Evolutionary conservation across 495 filamentous ascomycete genomes (phyloP), one percentile per base, ranked within the genome.

Genomic region (Diplogelasinospora grovesii): DNA sequence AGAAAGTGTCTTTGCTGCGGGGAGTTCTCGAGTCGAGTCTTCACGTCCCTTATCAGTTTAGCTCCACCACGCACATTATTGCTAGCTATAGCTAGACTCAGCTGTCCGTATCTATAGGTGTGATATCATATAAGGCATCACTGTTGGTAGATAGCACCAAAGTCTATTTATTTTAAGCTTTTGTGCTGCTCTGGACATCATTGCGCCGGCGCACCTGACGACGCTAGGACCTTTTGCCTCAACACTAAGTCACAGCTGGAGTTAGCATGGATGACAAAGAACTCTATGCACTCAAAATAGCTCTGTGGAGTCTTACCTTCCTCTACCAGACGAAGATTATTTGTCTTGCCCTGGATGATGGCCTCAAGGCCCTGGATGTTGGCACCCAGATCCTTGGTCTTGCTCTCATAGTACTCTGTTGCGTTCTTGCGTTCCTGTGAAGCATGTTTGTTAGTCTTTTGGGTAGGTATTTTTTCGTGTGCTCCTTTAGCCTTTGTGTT

Each of bases 291-390:
- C n/a, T 8, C 10, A 36, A 16, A 15, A 10, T 10, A 49, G 48
- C 22, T 22, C 2, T 10, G 4, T 42, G 22, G 2, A 34, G n/a
- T 13, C 77, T 56, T 63, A 86, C 89, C 83, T 63, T 96, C 89
- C 60, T 97, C 92, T 20, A 95, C 82, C 28, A 94, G 64, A 20
- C 83, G 74, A 52, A 95, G 64, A 64, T 89, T 95, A 36, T 81
- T 77, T 35, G 80, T 82, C 69, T 96, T 98, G 26, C 73, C 77
- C 55, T 85, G 76, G 26, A 97, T 77, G 39, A 96, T 87, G 53
- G 75, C 77, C 67, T 97, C 93, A 36, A 98, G 64, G 42, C 89
- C 89, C 46, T 78, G 79, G 48, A 98, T 68, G 59, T 88, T 96
- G 43, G 63, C 63, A 16, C 76, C 79, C 33, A 98, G 52, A 27